Base-by-base conservation (phyloP, 768 basidiomycete genomes). In the Guyanaporus albipodus region DNA sequence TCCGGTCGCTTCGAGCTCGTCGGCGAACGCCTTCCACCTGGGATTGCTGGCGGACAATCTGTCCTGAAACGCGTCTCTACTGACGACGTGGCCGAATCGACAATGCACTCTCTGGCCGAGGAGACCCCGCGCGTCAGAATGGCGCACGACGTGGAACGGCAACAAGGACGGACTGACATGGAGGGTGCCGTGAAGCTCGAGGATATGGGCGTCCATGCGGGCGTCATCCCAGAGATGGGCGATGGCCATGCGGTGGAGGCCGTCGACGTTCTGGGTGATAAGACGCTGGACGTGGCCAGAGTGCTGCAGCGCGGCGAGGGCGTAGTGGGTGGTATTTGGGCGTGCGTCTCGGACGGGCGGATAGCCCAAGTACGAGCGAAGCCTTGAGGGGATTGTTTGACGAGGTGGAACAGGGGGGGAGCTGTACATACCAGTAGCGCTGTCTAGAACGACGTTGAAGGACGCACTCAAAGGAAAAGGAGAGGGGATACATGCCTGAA, bases 231-330 rank as follows among this genome's bases (percentile, higher is more conserved):
- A 70, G 49, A 76, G 73, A 60, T 68, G 67, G 28, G 66, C 46
- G 17, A 87, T 67, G 8, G 91, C 88, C 67, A 89, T 91, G 42
- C 83, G 83, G 59, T 97, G 94, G 6, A 98, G 78, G 2, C 92
- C 93, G 59, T 98, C 95, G n/a, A 98, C 94, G 55, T 89, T 89
- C 66, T 85, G 87, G 0, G 95, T 98, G 51, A 97, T 81, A 26
- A 93, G 64, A 22, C 71, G 69, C 18, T 75, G 66, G 17, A 88
- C 71, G 42, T 82, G 66, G 3, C 75, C 77, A 8, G 85, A 67
- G 53, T 89, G 73, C 58, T 90, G 85, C 38, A 96, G 71, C 3
- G 92, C 90, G 6, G 89, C 86, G 22, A 98, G 69, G 8, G 89
- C 85, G 56, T 79, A 89, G 62, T 98, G 95, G 0, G 87, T 93